Evolutionary conservation across 2,329 filamentous ascomycete species (phyloP), one percentile per base, ranked within the genome.

Genomic region (Neopestalotiopsis rosae): DNA sequence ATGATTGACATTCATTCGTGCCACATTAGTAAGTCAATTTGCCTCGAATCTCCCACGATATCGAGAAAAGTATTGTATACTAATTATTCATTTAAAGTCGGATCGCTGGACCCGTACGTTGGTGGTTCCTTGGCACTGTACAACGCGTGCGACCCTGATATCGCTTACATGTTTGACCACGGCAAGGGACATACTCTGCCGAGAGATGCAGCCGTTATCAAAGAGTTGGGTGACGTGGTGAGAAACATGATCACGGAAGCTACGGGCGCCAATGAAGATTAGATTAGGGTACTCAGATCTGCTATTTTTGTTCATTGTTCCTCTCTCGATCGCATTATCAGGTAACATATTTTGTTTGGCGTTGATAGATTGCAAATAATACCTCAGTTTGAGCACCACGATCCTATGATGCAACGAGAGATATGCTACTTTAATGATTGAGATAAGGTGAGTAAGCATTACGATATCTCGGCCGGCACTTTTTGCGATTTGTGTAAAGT

Each of bases 171-270:
- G n/a, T 91, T 91, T 70, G 89, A 91, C 72, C 88, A 90, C 71
- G 89, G 88, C 4, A 90, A 90, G 73, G 89, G 89, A 0, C 89
- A 91, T 74, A 90, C 87, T 0, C 79, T 91, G 4, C 89, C 89
- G 0, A 80, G 88, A 70, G 86, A 88, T 67, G 81, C 80, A 67
- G 80, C 79, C 14, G 85, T 84, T 0, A 81, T 87, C 67, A 80
- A 81, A 71, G 85, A 87, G 71, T 76, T 87, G 14, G 81, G 81
- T 6, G 80, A 84, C 66, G 81, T 84, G 7, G 80, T 84, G 28
- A 79, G 82, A 28, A 75, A 70, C 40, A 78, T 78, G 75, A 76
- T 78, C 28, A 67, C 65, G 20, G 71, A 77, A 32, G 73, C 72
- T 13, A 70, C 71, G 17, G 72, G 63, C 68, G 13, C 7, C 6